A percentile compares a stretch with the other conserved stretches of the same genome.
Evolutionary conservation across 352 stramenopile genomes (phyloP).

Genomic region (Globisporangium nagaii): DNA sequence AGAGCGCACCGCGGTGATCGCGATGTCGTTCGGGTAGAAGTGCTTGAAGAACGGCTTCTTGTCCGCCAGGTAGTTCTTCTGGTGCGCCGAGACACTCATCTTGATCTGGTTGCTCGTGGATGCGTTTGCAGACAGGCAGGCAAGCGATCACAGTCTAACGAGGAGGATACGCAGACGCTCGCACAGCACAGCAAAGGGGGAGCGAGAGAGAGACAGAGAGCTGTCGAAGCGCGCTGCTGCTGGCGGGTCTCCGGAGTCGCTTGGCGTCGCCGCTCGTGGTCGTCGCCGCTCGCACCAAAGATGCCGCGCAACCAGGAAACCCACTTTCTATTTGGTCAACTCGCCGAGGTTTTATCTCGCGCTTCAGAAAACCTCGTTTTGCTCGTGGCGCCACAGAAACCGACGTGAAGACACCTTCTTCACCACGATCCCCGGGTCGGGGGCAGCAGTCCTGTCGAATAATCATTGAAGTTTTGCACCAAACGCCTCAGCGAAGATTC

Average conservation of each 20-base stretch:
- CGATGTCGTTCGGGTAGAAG: constrained; percentile 64
- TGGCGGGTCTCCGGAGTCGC: no score
- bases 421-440: neutral
- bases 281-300: neutral
- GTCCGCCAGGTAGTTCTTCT: constrained; percentile 74
- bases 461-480: constrained; percentile 6
- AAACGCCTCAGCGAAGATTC: neutral
- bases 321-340: no score
- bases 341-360: neutral
- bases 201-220: neutral
- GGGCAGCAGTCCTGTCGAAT: neutral
- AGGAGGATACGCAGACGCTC: neutral
- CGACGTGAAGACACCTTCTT: neutral
- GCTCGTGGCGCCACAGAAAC: neutral
- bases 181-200: neutral
- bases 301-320: no score
- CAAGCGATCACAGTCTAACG: neutral
- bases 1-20: constrained; percentile 58
- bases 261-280: neutral
- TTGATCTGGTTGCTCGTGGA: neutral
- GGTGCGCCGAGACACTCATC: constrained; percentile 58
- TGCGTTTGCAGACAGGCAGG: neutral
- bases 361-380: neutral
- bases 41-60: constrained; percentile 86
- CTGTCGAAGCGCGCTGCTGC: neutral